Conservation (phyloP, 305 asterid genomes). For the Solanum aculeatissimum region DNA sequence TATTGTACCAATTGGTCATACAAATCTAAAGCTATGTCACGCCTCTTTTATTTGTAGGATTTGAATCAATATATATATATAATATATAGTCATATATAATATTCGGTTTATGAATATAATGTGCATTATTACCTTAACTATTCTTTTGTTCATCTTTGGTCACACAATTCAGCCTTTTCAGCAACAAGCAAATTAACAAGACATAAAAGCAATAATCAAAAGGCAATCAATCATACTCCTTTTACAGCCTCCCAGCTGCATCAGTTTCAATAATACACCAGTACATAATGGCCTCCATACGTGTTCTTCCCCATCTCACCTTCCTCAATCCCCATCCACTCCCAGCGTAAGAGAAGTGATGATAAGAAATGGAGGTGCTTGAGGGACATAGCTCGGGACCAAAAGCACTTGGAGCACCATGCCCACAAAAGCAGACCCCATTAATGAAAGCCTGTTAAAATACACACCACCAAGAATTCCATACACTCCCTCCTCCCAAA, state of each 20-base stretch:
- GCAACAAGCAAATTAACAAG: not conserved
- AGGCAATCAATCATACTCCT: not conserved
- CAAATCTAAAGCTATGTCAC: not conserved
- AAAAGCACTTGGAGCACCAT: constrained; percentile 1
- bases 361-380: not conserved
- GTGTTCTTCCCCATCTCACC: not conserved
- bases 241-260: not conserved
- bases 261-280: not conserved
- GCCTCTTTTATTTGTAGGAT: not conserved
- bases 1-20: too few species aligned
- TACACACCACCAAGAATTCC: not conserved
- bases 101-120: not conserved
- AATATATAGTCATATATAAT: too few species aligned
- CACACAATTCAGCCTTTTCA: not conserved
- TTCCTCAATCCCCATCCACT: constrained; percentile 32
- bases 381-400: constrained; percentile 17
- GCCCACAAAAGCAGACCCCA: constrained; percentile 31
- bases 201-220: not conserved
- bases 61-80: not conserved
- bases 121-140: not conserved
- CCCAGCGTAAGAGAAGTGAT: constrained; percentile 1
- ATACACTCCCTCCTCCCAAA: not conserved
- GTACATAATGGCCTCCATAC: constrained; percentile 10
- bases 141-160: not conserved
- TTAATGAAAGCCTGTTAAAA: constrained; percentile 89